Conservation (phyloP, 2,329 filamentous ascomycete genomes). For the Cladosporium sp. region DNA sequence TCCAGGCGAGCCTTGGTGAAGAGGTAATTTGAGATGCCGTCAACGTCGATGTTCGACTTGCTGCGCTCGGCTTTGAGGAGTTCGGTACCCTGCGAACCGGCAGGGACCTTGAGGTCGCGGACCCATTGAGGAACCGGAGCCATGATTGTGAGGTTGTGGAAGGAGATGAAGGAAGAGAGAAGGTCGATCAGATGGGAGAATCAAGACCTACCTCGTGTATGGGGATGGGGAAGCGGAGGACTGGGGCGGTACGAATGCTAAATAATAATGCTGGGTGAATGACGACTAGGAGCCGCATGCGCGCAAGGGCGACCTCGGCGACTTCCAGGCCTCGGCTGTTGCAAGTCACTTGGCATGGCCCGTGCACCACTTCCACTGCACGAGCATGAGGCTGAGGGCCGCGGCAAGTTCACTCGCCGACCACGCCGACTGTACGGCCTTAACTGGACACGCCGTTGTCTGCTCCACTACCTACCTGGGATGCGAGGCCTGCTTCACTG, state of each 20-base stretch:
- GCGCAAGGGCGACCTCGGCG: neutral
- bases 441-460: neutral
- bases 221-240: neutral
- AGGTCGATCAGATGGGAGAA: neutral
- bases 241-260: neutral
- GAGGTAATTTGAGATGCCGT: slow-evolving; percentile 64
- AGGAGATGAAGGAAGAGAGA: neutral
- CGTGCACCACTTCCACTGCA: too few relatives aligned
- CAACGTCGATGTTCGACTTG: slow-evolving; percentile 62
- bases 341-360: neutral
- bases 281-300: neutral
- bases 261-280: neutral
- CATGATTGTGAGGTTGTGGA: slow-evolving; percentile 24
- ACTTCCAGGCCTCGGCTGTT: neutral
- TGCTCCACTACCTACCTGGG: too few relatives aligned
- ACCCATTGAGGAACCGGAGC: slow-evolving; percentile 58
- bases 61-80: slow-evolving; percentile 65
- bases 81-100: slow-evolving; percentile 64
- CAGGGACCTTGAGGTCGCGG: slow-evolving; percentile 57
- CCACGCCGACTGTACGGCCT: too few relatives aligned
- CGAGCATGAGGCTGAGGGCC: neutral
- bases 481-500: too few relatives aligned
- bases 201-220: neutral
- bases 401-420: neutral
- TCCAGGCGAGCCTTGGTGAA: slow-evolving; percentile 63